These are phyloP conservation scores for Leucogyrophana mollusca DNA, from an alignment of 768 basidiomycete species.

Conservation along the genomic window DNA sequence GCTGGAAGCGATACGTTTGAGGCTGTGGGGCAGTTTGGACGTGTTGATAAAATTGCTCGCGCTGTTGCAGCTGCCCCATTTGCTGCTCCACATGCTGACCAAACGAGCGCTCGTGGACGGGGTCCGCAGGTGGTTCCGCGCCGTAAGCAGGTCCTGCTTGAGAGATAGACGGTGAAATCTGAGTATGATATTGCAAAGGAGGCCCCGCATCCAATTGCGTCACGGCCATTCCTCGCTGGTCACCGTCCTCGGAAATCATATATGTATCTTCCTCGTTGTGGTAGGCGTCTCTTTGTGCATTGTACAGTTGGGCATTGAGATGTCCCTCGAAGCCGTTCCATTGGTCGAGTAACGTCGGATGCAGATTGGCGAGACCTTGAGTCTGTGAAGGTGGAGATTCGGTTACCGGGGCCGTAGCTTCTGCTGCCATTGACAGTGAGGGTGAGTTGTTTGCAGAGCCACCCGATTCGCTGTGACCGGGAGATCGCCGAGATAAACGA, in stretches of 20 bases:
- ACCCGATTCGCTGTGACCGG: constrained; percentile 12
- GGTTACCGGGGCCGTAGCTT: constrained; percentile 1
- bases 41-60: constrained; percentile 16
- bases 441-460: constrained; percentile 6
- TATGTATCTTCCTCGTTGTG: constrained; percentile 18
- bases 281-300: constrained; percentile 26
- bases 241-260: constrained; percentile 11
- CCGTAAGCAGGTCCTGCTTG: background rate
- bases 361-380: constrained; percentile 42
- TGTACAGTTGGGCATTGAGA: constrained; percentile 48
- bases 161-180: background rate
- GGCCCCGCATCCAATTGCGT: background rate
- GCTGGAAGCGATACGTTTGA: constrained; percentile 6
- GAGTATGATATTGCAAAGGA: background rate
- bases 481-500: background rate
- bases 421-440: constrained; percentile 1
- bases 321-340: constrained; percentile 55
- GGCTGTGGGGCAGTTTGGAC: constrained; percentile 12
- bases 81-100: constrained; percentile 25
- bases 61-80: too few species aligned
- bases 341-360: constrained; percentile 56
- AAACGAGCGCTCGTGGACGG: constrained; percentile 4
- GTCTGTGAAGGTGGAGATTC: constrained; percentile 9
- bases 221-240: background rate
- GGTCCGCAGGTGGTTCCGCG: background rate